Base-by-base conservation (phyloP, 805 yeast genomes). In the Komagataella pseudopastoris region DNA sequence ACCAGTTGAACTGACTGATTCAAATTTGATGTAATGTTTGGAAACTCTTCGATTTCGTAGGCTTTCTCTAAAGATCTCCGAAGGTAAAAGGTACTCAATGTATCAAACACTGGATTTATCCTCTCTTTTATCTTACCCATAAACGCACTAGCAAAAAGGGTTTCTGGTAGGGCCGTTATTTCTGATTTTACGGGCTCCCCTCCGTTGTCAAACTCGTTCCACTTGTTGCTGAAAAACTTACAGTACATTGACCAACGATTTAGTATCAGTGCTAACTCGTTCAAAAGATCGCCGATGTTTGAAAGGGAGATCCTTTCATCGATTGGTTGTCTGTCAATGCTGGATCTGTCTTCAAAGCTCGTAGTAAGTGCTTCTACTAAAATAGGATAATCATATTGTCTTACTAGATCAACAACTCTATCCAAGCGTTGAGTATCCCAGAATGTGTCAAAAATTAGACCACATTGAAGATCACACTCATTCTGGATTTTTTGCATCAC, bases 391-490 rank as follows among this genome's bases (percentile, higher is more conserved):
- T 71, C 69, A 62, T 87, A 85, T 18, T 69, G 61, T 20, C 71
- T 68, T 49, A 84, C 71, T 22, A 82, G 87, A 51, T 73, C 72
- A 22, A 85, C 57, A 6, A 75, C 61, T 54, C 77, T 72, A 24
- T 75, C 81, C 3, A 89, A 60, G 23, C 81, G 71, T 55, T 87
- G 75, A 24, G 78, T 75, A 58, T 90, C 97, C 69, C 82, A 77
- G 60, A 87, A 88, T 0, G 93, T 86, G 63, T 91, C 98, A 51
- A 86, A 72, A 3, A 93, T 85, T 47, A 93, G 71, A 0, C 95
- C 95, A 23, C 91, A 83, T 61, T 93, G 99, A n/a, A 90, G 73
- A 61, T 93, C 99, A 30, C 93, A 83, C 61, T 93, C 99, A 49
- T 77, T 71, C 65, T 91, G 96, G 36, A 93, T 83, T 49, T 78